These are phyloP conservation scores for Solanum bulbocastanum DNA, from an alignment of 257 asterid genomes.

Conservation along the genomic window DNA sequence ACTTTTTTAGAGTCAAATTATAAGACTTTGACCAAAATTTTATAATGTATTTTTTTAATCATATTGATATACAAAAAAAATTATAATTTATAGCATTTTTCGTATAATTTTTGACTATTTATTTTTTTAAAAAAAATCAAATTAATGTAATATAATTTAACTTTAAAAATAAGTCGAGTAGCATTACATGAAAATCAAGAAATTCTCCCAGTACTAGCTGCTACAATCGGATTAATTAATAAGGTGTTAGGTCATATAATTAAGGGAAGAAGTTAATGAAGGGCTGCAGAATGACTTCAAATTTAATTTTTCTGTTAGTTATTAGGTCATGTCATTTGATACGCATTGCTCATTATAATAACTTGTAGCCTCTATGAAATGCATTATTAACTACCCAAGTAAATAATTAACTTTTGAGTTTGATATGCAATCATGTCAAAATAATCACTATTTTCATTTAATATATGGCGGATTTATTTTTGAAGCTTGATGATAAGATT, in stretches of 20 bases:
- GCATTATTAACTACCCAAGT: background rate
- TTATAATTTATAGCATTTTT: no score
- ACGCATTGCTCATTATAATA: background rate
- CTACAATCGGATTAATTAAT: background rate
- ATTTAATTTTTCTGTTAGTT: background rate
- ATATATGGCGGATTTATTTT: background rate
- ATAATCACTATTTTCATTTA: background rate
- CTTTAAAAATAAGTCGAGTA: no score
- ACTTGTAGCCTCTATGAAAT: background rate
- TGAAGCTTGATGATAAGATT: background rate
- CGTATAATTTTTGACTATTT: no score
- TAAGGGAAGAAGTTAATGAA: background rate
- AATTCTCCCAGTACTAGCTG: background rate
- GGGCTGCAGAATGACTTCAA: background rate
- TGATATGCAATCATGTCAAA: background rate
- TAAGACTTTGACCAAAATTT: no score
- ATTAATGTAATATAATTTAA: no score
- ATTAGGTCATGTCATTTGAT: background rate
- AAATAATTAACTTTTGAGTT: background rate
- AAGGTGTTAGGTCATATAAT: background rate
- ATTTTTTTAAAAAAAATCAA: no score
- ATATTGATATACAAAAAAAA: no score
- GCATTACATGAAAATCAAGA: background rate
- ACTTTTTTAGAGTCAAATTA: background rate
- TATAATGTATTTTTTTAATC: accelerated